Evolutionary conservation across 768 basidiomycete species (phyloP), one percentile per base, ranked within the genome.

Genomic region (Amanita rimosa): DNA sequence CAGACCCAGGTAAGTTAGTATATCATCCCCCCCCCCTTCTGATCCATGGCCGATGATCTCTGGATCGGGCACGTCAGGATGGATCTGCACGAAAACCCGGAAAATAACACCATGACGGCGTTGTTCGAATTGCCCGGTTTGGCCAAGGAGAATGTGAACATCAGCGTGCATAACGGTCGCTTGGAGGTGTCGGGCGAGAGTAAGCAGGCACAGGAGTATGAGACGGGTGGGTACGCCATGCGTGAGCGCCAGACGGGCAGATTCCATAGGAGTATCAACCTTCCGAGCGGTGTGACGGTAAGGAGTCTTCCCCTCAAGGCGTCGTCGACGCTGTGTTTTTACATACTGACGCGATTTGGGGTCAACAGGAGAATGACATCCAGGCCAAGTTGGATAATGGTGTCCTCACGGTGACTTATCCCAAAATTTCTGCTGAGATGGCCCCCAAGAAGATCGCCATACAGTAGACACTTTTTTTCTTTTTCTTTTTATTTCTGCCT

Each of bases 111-210:
- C 9, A 71, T 79, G 29, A 76, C 72, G 4, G 79, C 76, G 29
- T 61, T 67, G 3, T 77, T 80, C 55, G 78, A 81, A 53, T 61
- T 81, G 3, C 78, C 78, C 1, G 77, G 78, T 19, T 21, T 81
- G 41, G 65, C 64, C 52, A 70, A 71, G 34, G 69, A 76, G 27
- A 64, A 79, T 51, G 65, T 81, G 33, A 60, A 61, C 44, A 72
- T 81, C 48, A 75, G 76, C 53, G 58, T 78, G 16, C 67, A 69
- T 50, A 66, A 74, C 50, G 69, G 71, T 53, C 64, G 68, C 4
- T 66, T 81, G 42, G 69, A 59, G 42, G 55, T 81, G 44, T 71
- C 76, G 1, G 79, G 74, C 6, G 74, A 81, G 59, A 62, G 53
- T 35, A 64, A 59, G 41, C 26, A 57, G 34, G 59, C 60, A 9